Base-by-base conservation (phyloP, 2,329 filamentous ascomycete species). In the Aureobasidium sp. region DNA sequence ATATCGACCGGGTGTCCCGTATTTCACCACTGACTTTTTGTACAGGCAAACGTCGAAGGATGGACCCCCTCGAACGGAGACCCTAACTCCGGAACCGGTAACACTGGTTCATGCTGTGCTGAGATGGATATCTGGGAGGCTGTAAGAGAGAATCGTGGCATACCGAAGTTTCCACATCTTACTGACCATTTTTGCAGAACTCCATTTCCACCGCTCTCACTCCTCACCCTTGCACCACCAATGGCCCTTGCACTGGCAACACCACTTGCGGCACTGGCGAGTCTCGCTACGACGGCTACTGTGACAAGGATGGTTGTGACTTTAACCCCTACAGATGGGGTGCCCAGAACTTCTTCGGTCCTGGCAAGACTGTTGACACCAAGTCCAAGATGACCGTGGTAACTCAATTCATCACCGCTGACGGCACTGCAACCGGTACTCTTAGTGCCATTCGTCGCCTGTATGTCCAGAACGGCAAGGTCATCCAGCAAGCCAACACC, bases 111-210 rank as follows among this genome's bases (percentile, higher is more conserved):
- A 43, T 88, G 86, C 80, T 88, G 86, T 73, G 75, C 81, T 47
- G 86, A 88, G 74, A 85, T 89, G 81, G 86, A 88, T 68, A 79
- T 86, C 73, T 88, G 85, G 85, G 85, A 89, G 76, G 85, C 60
- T 32, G 51, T 55, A 27, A 36, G 44, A 20, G n/a, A n/a, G n/a
- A 8, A 15, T 6, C 13, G 17, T n/a, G 5, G n/a, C 44, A 32
- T 27, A 17, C n/a, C 13, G 13, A 32, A 9, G 20, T 20, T 20
- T 15, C 3, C 15, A 5, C 17, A 12, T 12, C 10, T 46, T 47
- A 37, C 41, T 37, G 15, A 59, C 34, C 47, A 13, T 2, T 5
- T 51, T 13, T 20, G 9, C 17, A 86, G 67, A 88, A 89, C 79
- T 80, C 77, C 67, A 81, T 86, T 70, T 82, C 85, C 24, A 82